phyloP scores from a whole-genome alignment of 1,284 basidiomycete species.

The Trametes pubescens region DNA sequence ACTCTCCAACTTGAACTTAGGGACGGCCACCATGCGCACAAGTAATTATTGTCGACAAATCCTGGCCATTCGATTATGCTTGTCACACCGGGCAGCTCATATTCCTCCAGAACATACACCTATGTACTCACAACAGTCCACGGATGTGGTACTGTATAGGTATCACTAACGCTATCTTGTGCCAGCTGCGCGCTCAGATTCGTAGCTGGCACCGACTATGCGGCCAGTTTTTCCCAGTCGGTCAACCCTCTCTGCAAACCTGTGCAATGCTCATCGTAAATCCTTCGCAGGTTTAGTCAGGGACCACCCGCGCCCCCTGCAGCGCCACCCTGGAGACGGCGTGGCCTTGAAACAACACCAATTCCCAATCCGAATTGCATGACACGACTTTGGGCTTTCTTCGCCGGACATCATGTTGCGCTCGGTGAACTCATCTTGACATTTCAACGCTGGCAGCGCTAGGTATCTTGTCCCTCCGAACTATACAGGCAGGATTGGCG shows the following conservation, averaged over 20 bases:
- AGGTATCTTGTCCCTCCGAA: too few relatives aligned
- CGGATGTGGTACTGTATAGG: too few relatives aligned
- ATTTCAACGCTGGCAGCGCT: background rate
- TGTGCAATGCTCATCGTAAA: background rate
- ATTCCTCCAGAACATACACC: too few relatives aligned
- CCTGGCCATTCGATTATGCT: too few relatives aligned
- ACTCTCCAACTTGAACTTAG: too few relatives aligned
- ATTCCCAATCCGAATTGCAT: background rate
- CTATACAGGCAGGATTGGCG: background rate
- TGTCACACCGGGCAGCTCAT: too few relatives aligned
- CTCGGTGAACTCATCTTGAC: background rate
- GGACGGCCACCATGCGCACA: too few relatives aligned
- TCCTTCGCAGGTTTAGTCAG: background rate
- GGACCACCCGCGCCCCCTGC: background rate
- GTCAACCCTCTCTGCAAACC: background rate
- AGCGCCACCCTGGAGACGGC: conserved; percentile 1
- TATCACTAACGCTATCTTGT: too few relatives aligned
- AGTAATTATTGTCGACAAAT: too few relatives aligned
- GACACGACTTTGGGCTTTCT: background rate
- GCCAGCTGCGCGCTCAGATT: too few relatives aligned
- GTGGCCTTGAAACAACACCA: background rate
- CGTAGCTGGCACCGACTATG: background rate
- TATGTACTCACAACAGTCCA: too few relatives aligned
- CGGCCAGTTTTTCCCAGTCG: background rate
- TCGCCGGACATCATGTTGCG: background rate